A percentile compares a stretch with the other conserved stretches of the same genome.
These are phyloP conservation scores for Fusarium incarnatum DNA, from an alignment of 2,329 filamentous ascomycete species.

Conservation along the genomic window DNA sequence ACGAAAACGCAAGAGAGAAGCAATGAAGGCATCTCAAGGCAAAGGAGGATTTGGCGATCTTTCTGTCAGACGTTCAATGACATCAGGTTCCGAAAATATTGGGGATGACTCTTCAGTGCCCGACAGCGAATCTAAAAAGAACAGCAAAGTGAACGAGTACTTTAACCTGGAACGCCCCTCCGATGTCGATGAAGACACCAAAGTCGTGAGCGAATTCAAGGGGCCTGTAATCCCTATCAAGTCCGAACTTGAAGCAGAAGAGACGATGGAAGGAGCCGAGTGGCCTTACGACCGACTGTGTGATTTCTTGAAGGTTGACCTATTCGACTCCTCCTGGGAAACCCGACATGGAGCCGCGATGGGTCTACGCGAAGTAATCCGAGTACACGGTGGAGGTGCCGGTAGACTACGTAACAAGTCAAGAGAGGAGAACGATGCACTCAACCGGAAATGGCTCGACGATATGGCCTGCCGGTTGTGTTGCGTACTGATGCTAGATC, in stretches of 20 bases:
- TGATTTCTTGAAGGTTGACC: conserved; percentile 91
- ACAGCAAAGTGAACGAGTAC: conserved; percentile 80
- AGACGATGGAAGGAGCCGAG: conserved; percentile 80
- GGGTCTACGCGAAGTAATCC: conserved; percentile 89
- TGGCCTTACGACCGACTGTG: conserved; percentile 97
- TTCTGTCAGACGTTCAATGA: conserved; percentile 73
- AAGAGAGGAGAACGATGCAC: conserved; percentile 77
- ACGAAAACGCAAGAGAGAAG: conserved; percentile 90
- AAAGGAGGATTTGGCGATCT: conserved; percentile 93
- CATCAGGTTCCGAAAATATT: conserved; percentile 69
- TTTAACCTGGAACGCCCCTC: conserved; percentile 86
- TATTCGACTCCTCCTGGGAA: conserved; percentile 96
- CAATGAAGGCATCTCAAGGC: conserved; percentile 84
- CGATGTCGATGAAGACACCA: conserved; percentile 87
- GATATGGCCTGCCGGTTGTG: conserved; percentile 95
- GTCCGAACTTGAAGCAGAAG: conserved; percentile 83
- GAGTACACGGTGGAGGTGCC: conserved; percentile 90
- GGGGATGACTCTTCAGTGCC: conserved; percentile 68
- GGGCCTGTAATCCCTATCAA: conserved; percentile 84
- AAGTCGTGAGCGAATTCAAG: conserved; percentile 96
- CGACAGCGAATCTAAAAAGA: conserved; percentile 67
- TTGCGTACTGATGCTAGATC: conserved; percentile 96
- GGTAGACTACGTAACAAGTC: conserved; percentile 79
- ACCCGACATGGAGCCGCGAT: conserved; percentile 96
- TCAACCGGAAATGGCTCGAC: conserved; percentile 90